Base-by-base conservation (phyloP, 2,329 filamentous ascomycete genomes). In the Alternaria ventricosa region DNA sequence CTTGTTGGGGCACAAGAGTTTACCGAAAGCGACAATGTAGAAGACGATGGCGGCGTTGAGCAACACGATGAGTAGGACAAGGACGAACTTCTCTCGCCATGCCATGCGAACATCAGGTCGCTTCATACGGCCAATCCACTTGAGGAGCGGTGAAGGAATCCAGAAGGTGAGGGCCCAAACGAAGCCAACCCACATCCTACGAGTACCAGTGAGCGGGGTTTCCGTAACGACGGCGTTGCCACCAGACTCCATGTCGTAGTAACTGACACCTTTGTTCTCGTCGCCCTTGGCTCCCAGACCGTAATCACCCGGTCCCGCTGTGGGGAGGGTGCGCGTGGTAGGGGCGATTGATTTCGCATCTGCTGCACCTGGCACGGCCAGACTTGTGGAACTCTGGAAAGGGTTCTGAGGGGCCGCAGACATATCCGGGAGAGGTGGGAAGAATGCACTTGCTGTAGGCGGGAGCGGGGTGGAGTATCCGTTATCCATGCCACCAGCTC, bases 71-170 rank as follows among this genome's bases (percentile, higher is more conserved):
- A 97, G 73, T 62, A 92, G 84, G 50, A 94, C 89, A 11, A 99
- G 84, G 0, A 96, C 91, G 11, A 99, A 55, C 81, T 99, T 99
- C 76, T 99, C 96, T 80, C 96, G 88, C 96, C 96, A 99, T 0
- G 96, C 96, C 88, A 97, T 92, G 25, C 96, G 92, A 9, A 99
- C 93, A 81, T 99, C 96, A 2, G 94, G 96, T 59, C 96, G 90
- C 82, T 97, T 96, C 96, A 99, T 99, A 22, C 95, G 92, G 30
- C 96, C 96, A 61, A 98, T 75, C 63, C 86, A 90, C n/a, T 87
- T 87, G 15, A 99, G 88, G 3, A 92, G 69, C 51, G 93, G 92
- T 0, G 95, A 98, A 0, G 96, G 96, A 69, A 97, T 96, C 92
- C 92, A 98, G 78, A 93, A 98, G 0, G 96, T 99, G 53, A 96